Evolutionary conservation across 2,329 filamentous ascomycete species (phyloP), one percentile per base, ranked within the genome.

Genomic region (Colletotrichum spaethianum): DNA sequence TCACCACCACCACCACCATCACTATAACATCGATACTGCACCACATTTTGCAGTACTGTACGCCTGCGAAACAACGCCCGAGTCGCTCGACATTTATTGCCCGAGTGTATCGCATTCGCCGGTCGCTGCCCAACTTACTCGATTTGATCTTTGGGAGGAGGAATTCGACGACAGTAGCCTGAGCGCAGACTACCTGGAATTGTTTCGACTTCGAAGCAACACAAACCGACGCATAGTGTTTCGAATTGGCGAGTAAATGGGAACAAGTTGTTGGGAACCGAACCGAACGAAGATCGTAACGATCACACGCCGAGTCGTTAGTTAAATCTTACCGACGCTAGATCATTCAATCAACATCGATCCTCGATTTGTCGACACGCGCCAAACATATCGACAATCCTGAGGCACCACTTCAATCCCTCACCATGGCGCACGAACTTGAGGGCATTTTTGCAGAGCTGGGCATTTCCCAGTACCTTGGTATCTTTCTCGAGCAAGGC

Each of bases 401-500:
- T 31, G 38, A 31, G 9, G 40, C 33, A 28, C 23, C 14, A 20
- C 2, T 23, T 28, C 42, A 36, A 55, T 6, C 8, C 31, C 74
- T 67, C 78, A 79, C 75, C 73, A 84, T 84, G 83, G 90, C 87
- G 87, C 83, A 83, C 75, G 88, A 90, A 81, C 85, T 96, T 77
- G 89, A 86, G 75, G 82, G 86, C 46, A 88, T 92, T 75, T 91
- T 96, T 80, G 88, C 89, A 83, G 92, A 93, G 86, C 86, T 96
- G 86, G 93, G 93, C 79, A 87, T 96, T 81, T 86, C 90, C 83
- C 93, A 95, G 82, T 96, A 96, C 83, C 88, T 93, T 72, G 87
- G 92, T 75, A 83, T 86, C 67, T 93, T 96, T 76, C 80, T 94
- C 53, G 90, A 93, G 64, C 93, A 96, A 82, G 94, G 94, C 3